Evolutionary conservation across 345 rosid species (phyloP).

Genomic region (Hibiscus syriacus): DNA sequence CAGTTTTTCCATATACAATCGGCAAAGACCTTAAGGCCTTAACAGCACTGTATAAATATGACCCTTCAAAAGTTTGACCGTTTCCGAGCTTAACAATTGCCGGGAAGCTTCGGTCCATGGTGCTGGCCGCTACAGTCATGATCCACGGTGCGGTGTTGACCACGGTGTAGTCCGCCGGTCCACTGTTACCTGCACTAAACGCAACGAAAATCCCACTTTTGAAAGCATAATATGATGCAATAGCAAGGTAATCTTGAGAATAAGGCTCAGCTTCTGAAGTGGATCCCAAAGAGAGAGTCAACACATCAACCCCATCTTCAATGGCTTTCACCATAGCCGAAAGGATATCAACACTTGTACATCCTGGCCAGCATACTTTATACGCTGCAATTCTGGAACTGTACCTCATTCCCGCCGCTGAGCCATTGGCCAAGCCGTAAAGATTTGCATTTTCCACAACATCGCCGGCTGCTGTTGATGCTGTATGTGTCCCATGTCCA

Average conservation of each 20-base stretch:
- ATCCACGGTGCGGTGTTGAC: constrained; percentile 26
- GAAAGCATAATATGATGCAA: constrained; percentile 23
- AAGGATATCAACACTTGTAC: constrained; percentile 19
- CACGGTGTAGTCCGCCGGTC: constrained; percentile 10
- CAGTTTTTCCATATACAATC: not conserved
- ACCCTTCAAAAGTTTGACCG: constrained; percentile 11
- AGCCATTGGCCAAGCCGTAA: constrained; percentile 52
- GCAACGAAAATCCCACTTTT: constrained; percentile 23
- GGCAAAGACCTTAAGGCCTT: constrained; percentile 13
- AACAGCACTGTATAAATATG: constrained; percentile 16
- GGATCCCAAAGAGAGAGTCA: constrained; percentile 16
- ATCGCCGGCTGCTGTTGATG: constrained; percentile 70
- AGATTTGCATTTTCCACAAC: constrained; percentile 35
- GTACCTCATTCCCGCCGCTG: constrained; percentile 60
- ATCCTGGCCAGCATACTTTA: constrained; percentile 63
- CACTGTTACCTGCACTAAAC: constrained; percentile 18
- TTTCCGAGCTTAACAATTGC: constrained; percentile 25
- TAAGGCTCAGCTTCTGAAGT: constrained; percentile 1
- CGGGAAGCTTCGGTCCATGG: constrained; percentile 19
- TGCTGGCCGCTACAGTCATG: constrained; percentile 26
- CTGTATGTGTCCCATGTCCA: constrained; percentile 87
- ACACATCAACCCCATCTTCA: constrained; percentile 23
- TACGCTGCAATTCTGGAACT: constrained; percentile 63
- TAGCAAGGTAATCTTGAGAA: constrained; percentile 13
- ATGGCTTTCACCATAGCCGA: constrained; percentile 30